Evolutionary conservation across 2,329 filamentous ascomycete genomes (phyloP).

Genomic region (Diaporthe nobilis): DNA sequence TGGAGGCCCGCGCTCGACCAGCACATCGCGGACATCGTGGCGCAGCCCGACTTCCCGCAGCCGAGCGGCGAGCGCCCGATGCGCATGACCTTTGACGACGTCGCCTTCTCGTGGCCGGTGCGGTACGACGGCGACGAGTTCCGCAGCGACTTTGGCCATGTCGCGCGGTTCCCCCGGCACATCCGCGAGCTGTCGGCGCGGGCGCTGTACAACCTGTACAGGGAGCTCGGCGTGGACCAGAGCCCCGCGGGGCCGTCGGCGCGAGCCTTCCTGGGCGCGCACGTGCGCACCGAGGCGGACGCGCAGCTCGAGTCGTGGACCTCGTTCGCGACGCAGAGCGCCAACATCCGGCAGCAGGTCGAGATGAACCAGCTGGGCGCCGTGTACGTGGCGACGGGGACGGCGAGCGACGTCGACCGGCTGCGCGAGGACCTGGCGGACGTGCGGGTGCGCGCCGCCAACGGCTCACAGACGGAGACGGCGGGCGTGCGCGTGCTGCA

Average conservation of each 20-base stretch:
- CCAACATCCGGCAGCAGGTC: slow-evolving; percentile 33
- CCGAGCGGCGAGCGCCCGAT: slow-evolving; percentile 18
- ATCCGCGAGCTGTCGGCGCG: slow-evolving; percentile 39
- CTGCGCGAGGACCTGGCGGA: slow-evolving; percentile 19
- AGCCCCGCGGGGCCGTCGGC: slow-evolving; percentile 32
- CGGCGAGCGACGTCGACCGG: slow-evolving; percentile 37
- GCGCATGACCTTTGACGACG: slow-evolving; percentile 38
- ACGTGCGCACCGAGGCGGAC: slow-evolving; percentile 39
- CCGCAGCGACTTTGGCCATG: slow-evolving; percentile 36
- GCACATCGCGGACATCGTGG: slow-evolving; percentile 6
- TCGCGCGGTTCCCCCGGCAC: slow-evolving; percentile 27
- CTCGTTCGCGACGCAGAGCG: slow-evolving; percentile 31
- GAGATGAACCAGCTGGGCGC: slow-evolving; percentile 29
- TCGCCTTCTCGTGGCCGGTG: slow-evolving; percentile 39
- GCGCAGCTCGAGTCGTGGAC: slow-evolving; percentile 38
- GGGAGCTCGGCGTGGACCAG: slow-evolving; percentile 24
- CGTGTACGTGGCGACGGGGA: slow-evolving; percentile 42
- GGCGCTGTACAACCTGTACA: slow-evolving; percentile 38
- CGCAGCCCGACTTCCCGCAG: not conserved
- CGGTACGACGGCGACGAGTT: slow-evolving; percentile 37
- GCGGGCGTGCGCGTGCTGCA: slow-evolving; percentile 34
- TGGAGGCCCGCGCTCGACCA: slow-evolving; percentile 35
- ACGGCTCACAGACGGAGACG: slow-evolving; percentile 11
- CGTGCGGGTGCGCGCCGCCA: slow-evolving; percentile 19
- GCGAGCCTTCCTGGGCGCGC: slow-evolving; percentile 36